Evolutionary conservation across 805 yeast genomes (phyloP), one percentile per base, ranked within the genome.

Genomic region (Kregervanrija fluxuum): DNA sequence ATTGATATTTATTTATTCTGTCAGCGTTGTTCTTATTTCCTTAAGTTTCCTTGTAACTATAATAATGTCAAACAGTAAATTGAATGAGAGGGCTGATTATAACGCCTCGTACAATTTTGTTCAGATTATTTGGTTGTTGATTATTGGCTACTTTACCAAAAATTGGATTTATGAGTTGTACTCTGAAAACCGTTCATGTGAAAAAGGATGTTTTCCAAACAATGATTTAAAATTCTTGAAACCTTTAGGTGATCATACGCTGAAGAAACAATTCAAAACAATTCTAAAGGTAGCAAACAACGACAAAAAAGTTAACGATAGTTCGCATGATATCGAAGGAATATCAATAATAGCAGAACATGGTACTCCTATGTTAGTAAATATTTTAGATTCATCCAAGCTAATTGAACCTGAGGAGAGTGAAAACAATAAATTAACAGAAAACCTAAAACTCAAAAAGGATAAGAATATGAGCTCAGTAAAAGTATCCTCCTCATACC

Each of bases 81-180:
- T 41, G 10, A 45, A 45, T 13, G 38, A 35, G 12, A 37, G 38
- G 30, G 45, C 45, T 1, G 13, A 38, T 11, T 38, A 45, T 15
- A 45, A 42, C 36, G 28, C 45, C 3, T 17, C 39, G 3, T 45
- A 22, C 12, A 35, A 37, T 13, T 10, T 36, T 16, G 13, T 40
- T 12, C 46, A 46, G 33, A 12, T 46, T 8, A 3, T 28, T 9
- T 42, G 30, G 22, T 8, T 46, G 2, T 15, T 40, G 4, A 5
- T 35, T 4, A 40, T 43, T 14, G 42, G 32, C 2, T 42, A 40
- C 30, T 13, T 39, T 15, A 31, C 41, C 2, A 8, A 30, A 13
- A 16, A 33, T 11, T 46, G 46, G 49, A 12, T 43, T 4, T 22
- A 22, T 6, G 28, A 22, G 8, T 22, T 22, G 8, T 22, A 22